phyloP scores from a whole-genome alignment of 164 flowering plant genomes.

The Stephania japonica region DNA sequence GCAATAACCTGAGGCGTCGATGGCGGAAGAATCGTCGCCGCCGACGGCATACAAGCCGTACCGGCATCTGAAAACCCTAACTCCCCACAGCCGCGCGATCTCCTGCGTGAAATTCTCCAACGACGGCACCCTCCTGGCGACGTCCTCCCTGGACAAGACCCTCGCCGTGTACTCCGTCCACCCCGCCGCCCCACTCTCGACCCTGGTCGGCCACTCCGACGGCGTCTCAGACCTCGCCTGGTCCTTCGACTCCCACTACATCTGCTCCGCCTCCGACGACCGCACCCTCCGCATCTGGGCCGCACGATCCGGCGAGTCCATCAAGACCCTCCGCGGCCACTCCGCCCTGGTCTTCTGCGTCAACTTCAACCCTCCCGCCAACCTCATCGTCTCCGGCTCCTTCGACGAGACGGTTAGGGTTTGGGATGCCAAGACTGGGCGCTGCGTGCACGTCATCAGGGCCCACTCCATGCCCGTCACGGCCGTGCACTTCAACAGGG shows the following conservation, averaged over 20 bases:
- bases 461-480: slow-evolving; percentile 80
- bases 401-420: slow-evolving; percentile 79
- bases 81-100: slow-evolving; percentile 59
- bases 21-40: slow-evolving; percentile 17
- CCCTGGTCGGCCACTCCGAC: slow-evolving; percentile 67
- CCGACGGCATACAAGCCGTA: slow-evolving; percentile 47
- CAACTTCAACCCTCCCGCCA: slow-evolving; percentile 75
- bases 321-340: slow-evolving; percentile 76
- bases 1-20: too few relatives aligned
- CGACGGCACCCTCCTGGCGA: slow-evolving; percentile 80
- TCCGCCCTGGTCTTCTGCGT: slow-evolving; percentile 80
- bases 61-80: slow-evolving; percentile 47
- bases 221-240: slow-evolving; percentile 89
- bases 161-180: slow-evolving; percentile 55
- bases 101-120: slow-evolving; percentile 89
- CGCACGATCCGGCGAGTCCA: slow-evolving; percentile 57
- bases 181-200: slow-evolving; percentile 42
- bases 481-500: slow-evolving; percentile 71
- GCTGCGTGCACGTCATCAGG: slow-evolving; percentile 36
- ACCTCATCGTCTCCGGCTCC: slow-evolving; percentile 80
- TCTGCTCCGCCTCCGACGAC: slow-evolving; percentile 96
- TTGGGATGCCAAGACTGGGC: slow-evolving; percentile 91
- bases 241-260: slow-evolving; percentile 94
- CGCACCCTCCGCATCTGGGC: slow-evolving; percentile 87
- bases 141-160: slow-evolving; percentile 92